These are phyloP conservation scores for Mycosarcoma maydis DNA, from an alignment of 1,284 basidiomycete genomes.

Conservation along the genomic window DNA sequence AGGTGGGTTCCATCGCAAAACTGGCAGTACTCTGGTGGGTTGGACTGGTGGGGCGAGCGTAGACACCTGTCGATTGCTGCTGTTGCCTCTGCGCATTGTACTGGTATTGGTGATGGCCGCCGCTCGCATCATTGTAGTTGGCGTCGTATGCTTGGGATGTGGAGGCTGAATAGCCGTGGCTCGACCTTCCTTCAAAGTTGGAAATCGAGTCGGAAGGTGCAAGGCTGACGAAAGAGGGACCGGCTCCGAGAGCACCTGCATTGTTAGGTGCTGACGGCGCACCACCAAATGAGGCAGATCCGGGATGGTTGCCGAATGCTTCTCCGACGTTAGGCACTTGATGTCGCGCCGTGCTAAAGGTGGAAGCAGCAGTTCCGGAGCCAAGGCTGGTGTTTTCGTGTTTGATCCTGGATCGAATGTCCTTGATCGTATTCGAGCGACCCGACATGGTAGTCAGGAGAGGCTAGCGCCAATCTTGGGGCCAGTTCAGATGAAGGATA, in stretches of 20 bases:
- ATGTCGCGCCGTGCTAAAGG: slow-evolving; percentile 28
- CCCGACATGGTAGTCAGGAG: slow-evolving; percentile 22
- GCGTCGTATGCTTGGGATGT: slow-evolving; percentile 4
- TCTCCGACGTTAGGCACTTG: slow-evolving; percentile 33
- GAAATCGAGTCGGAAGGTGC: slow-evolving; percentile 50
- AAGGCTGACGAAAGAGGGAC: slow-evolving; percentile 43
- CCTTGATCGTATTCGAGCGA: slow-evolving; percentile 45
- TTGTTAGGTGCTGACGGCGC: slow-evolving; percentile 1
- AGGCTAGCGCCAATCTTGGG: not conserved
- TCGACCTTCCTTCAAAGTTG: slow-evolving; percentile 35
- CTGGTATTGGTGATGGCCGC: slow-evolving; percentile 2
- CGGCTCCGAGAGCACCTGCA: slow-evolving; percentile 19
- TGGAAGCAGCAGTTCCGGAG: slow-evolving; percentile 48
- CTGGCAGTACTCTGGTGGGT: slow-evolving; percentile 37
- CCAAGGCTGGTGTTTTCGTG: slow-evolving; percentile 62
- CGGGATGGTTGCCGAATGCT: slow-evolving; percentile 43
- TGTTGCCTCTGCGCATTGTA: not conserved
- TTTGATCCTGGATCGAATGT: slow-evolving; percentile 63
- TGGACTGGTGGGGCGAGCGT: slow-evolving; percentile 23
- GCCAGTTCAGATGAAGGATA: not conserved
- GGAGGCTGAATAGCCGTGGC: slow-evolving; percentile 17
- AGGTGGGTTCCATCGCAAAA: slow-evolving; percentile 29
- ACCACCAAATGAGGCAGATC: slow-evolving; percentile 10
- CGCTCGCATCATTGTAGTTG: not conserved
- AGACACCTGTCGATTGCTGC: slow-evolving; percentile 2